Evolutionary conservation across 768 basidiomycete genomes (phyloP), one percentile per base, ranked within the genome.

Genomic region (Hericium coralloides): DNA sequence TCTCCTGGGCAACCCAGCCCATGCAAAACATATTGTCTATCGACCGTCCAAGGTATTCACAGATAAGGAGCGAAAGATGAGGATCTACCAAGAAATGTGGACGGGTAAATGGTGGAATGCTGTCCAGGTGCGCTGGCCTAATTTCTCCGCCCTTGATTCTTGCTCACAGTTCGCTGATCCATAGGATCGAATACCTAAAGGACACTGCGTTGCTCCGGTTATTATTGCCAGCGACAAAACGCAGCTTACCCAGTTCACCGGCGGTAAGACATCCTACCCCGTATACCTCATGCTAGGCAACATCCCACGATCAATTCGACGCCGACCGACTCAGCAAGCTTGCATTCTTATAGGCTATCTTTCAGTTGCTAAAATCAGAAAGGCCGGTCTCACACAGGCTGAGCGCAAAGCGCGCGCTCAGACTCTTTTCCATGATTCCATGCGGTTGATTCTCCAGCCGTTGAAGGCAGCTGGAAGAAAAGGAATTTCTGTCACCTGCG

Each of bases 261-360:
- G 55, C 5, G 55, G 65, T 31, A 50, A 63, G 43, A 38, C 51
- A 10, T 66, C 67, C n/a, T 67, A 66, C 55, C 68, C 70, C 7
- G 64, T 71, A 14, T 70, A 70, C 52, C 47, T 70, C 1, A 63
- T 65, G 2, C 59, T 69, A 20, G 68, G 65, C 1, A 69, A 69
- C 49, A 62, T 71, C 12, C 23, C 56, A 12, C 66, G 66, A 48
- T 50, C 25, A 18, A 20, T n/a, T 56, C 63, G 65, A 3, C 53
- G 62, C 3, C n/a, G 63, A 49, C 58, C 63, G 0, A 60, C 56
- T 5, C 17, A 56, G 14, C 55, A 49, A 5, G 66, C 65, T 4
- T 56, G 47, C 6, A 49, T 68, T 7, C 64, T 69, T 2, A 14
- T 70, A 17, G 68, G 59, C 3, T 68, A 68, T 47, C 58, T 70